Conservation (phyloP, 805 yeast genomes). For the Starmerella vitae region DNA sequence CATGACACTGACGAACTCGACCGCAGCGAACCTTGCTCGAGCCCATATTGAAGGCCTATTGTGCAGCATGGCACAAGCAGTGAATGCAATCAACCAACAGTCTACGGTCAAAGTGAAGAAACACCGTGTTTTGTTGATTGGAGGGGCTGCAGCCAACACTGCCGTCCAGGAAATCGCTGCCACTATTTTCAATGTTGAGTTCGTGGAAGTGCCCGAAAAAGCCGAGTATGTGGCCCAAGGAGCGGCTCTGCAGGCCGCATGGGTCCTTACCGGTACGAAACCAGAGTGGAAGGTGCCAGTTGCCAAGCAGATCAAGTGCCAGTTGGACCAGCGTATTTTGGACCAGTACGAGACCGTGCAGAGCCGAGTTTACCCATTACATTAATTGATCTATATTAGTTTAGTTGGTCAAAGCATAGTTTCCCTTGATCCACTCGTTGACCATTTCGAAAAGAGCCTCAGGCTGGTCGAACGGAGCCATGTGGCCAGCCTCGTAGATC, state of each 20-base stretch:
- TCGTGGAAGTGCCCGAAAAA: slow-evolving; percentile 14
- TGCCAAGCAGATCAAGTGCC: slow-evolving; percentile 10
- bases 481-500: slow-evolving; percentile 78
- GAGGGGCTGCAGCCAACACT: slow-evolving; percentile 21
- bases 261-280: slow-evolving; percentile 16
- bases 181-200: slow-evolving; percentile 14
- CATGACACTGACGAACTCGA: slow-evolving; percentile 16
- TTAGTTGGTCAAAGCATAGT: slow-evolving; percentile 27
- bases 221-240: slow-evolving; percentile 23
- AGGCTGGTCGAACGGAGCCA: slow-evolving; percentile 93
- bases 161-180: slow-evolving; percentile 21
- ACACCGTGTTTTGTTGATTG: slow-evolving; percentile 18
- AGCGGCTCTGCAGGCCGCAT: slow-evolving; percentile 23
- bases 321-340: slow-evolving; percentile 5
- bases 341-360: slow-evolving; percentile 13
- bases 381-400: too few relatives aligned
- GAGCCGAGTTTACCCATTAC: too few relatives aligned
- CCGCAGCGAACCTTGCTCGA: slow-evolving; percentile 18
- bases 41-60: slow-evolving; percentile 21
- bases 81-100: slow-evolving; percentile 10
- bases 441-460: slow-evolving; percentile 68
- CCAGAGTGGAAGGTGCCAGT: slow-evolving; percentile 19
- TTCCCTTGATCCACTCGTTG: slow-evolving; percentile 71
- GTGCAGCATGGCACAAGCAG: slow-evolving; percentile 21
- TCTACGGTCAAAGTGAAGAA: slow-evolving; percentile 1